phyloP scores from a whole-genome alignment of 768 basidiomycete species.

The Pisolithus microcarpus region DNA sequence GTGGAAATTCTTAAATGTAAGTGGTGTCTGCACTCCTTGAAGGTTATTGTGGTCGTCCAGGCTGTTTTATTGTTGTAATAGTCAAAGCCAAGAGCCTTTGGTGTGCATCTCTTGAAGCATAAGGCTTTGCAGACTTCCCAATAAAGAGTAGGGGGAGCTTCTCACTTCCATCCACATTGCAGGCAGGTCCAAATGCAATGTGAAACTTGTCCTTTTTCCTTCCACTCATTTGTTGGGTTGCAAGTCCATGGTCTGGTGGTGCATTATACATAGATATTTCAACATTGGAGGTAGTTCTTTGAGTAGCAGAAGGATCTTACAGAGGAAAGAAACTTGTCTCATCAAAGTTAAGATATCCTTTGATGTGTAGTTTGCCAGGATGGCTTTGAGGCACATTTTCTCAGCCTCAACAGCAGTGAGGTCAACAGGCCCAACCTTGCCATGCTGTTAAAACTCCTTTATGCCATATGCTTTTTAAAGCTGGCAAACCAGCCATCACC shows the following conservation, averaged over 20 bases:
- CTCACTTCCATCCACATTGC: slow-evolving; percentile 6
- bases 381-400: slow-evolving; percentile 6
- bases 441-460: not conserved
- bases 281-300: too few species aligned
- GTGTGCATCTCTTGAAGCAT: not conserved
- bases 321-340: not conserved
- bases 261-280: not conserved
- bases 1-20: too few species aligned
- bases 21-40: slow-evolving; percentile 27
- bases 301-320: too few species aligned
- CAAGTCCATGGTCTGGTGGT: slow-evolving; percentile 13
- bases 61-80: slow-evolving; percentile 9
- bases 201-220: slow-evolving; percentile 11
- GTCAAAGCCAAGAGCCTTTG: not conserved
- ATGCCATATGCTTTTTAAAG: not conserved
- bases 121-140: not conserved
- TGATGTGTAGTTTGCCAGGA: slow-evolving; percentile 14
- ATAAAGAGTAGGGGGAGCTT: not conserved
- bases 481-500: not conserved
- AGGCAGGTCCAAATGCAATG: slow-evolving; percentile 5
- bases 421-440: not conserved
- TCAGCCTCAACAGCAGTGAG: slow-evolving; percentile 18
- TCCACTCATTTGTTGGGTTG: slow-evolving; percentile 11
- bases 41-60: slow-evolving; percentile 34
- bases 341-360: not conserved